These are phyloP conservation scores for Thalassiosira ordinaria DNA, from an alignment of 352 stramenopile genomes.

Conservation along the genomic window DNA sequence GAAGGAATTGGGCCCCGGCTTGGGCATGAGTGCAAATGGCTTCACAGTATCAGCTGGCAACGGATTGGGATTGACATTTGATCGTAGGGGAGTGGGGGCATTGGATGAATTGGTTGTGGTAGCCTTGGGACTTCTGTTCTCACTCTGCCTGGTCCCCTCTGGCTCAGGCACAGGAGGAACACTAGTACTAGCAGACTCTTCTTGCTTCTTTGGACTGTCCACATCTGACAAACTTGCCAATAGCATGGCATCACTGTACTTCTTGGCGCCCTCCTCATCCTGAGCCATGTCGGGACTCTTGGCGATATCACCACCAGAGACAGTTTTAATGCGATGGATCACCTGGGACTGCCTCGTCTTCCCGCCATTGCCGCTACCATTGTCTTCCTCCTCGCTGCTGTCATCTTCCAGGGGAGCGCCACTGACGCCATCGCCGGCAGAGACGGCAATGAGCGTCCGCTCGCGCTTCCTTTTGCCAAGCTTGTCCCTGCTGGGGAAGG, in stretches of 20 bases:
- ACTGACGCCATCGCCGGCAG: background rate
- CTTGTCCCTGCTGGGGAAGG: constrained; percentile 32
- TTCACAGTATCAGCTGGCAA: background rate
- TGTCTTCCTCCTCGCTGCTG: background rate
- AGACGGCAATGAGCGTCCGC: constrained; percentile 37
- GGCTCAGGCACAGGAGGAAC: background rate
- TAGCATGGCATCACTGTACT: constrained; percentile 57
- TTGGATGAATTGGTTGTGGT: background rate
- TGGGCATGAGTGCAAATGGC: constrained; percentile 48
- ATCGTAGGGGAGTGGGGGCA: constrained; percentile 35
- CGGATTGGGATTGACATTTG: constrained; percentile 33
- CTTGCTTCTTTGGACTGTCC: constrained; percentile 21
- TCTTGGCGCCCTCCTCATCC: background rate
- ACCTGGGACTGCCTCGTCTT: constrained; percentile 27
- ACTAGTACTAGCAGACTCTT: background rate
- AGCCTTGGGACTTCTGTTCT: background rate
- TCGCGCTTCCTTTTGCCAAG: constrained; percentile 25
- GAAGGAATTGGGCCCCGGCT: constrained; percentile 12
- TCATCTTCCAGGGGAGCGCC: constrained; percentile 24
- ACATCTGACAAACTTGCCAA: constrained; percentile 54
- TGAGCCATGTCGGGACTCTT: constrained; percentile 3
- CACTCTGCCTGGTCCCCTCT: background rate
- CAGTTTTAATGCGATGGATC: constrained; percentile 41
- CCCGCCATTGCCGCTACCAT: background rate
- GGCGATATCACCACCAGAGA: background rate